phyloP scores from a whole-genome alignment of 176 grass and related monocot genomes.

The Aechmea fasciata region DNA sequence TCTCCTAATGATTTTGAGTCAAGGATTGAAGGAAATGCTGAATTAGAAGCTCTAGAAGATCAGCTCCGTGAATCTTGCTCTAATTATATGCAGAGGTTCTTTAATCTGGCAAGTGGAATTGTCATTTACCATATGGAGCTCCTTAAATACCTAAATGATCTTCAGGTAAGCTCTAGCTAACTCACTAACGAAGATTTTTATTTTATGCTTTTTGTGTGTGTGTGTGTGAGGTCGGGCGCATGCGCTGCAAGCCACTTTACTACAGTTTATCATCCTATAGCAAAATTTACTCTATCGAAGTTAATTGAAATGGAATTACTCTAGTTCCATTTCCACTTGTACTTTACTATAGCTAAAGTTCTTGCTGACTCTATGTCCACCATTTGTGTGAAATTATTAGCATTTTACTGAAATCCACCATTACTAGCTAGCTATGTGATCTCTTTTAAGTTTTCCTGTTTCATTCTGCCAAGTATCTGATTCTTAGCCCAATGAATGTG shows the following conservation, averaged over 20 bases:
- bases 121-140: conserved; percentile 53
- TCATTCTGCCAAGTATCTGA: not conserved
- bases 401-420: too few species aligned
- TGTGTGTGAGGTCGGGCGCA: too few species aligned
- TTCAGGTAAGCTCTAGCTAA: conserved; percentile 34
- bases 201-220: not conserved
- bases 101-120: conserved; percentile 45
- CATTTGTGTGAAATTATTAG: too few species aligned
- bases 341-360: too few species aligned
- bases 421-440: too few species aligned
- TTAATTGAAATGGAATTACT: too few species aligned
- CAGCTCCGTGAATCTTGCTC: conserved; percentile 50
- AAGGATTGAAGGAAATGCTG: conserved; percentile 41
- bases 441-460: not conserved
- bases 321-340: too few species aligned
- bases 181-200: not conserved
- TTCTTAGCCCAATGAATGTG: not conserved
- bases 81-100: conserved; percentile 54
- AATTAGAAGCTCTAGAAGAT: conserved; percentile 58
- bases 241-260: too few species aligned
- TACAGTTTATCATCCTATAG: too few species aligned
- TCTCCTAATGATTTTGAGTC: conserved; percentile 54
- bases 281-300: too few species aligned
- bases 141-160: conserved; percentile 48
- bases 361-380: too few species aligned